phyloP scores from a whole-genome alignment of 2,329 filamentous ascomycete species.

The Alternaria longipes region DNA sequence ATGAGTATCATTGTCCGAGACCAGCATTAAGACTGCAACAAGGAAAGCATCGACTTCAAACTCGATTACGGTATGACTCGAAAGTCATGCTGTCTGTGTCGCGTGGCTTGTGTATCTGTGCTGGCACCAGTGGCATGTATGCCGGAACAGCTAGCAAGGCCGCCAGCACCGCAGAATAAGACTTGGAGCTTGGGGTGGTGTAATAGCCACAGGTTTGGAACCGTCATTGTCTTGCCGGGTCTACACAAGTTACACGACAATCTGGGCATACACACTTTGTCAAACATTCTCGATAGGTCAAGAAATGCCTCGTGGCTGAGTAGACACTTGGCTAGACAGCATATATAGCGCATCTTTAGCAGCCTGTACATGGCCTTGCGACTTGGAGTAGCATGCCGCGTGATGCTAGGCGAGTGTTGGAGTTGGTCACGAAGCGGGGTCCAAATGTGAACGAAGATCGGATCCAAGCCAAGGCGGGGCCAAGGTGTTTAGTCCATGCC shows the following conservation, averaged over 20 bases:
- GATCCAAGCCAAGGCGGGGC: constrained; percentile 18
- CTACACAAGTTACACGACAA: constrained; percentile 29
- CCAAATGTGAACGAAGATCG: constrained; percentile 5
- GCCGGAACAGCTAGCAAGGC: constrained; percentile 19
- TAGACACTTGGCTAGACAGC: constrained; percentile 16
- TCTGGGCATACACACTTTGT: constrained; percentile 14
- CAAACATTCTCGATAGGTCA: constrained; percentile 16
- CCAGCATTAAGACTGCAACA: not conserved
- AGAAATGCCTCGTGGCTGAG: constrained; percentile 18
- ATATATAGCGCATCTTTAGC: constrained; percentile 9
- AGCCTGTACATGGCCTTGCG: constrained; percentile 3
- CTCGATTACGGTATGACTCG: constrained; percentile 1
- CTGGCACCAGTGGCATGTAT: constrained; percentile 25
- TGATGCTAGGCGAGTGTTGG: constrained; percentile 11
- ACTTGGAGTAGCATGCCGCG: not conserved
- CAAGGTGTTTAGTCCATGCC: constrained; percentile 22
- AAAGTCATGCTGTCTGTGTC: constrained; percentile 8
- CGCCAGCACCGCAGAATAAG: constrained; percentile 1
- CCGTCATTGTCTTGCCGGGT: constrained; percentile 19
- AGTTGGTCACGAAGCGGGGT: constrained; percentile 17
- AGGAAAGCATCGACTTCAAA: not conserved
- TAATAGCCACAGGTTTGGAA: constrained; percentile 30
- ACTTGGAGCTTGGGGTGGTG: constrained; percentile 18
- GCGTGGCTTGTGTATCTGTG: constrained; percentile 23
- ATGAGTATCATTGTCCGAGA: not conserved